phyloP scores from a whole-genome alignment of 2,329 filamentous ascomycete species.

The Fonsecaea pugnacius region DNA sequence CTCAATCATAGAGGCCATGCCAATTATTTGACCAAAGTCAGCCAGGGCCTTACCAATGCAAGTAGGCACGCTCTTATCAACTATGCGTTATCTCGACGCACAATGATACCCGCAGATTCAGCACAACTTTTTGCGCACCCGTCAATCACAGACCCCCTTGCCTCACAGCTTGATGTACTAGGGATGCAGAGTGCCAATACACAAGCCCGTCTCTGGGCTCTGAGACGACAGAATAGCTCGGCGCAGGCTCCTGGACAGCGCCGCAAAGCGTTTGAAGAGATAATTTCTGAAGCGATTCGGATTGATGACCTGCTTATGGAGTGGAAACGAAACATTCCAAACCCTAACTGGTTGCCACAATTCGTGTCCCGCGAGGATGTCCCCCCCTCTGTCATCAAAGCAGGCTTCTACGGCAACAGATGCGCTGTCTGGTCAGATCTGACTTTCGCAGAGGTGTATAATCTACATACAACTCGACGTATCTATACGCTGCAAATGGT shows the following conservation, averaged over 20 bases:
- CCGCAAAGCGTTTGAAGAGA: slow-evolving; percentile 14
- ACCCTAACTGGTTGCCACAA: slow-evolving; percentile 27
- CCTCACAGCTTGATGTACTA: slow-evolving; percentile 29
- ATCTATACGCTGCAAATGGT: slow-evolving; percentile 35
- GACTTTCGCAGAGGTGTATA: slow-evolving; percentile 22
- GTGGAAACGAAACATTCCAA: slow-evolving; percentile 32
- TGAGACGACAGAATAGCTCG: slow-evolving; percentile 7
- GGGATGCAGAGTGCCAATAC: slow-evolving; percentile 22
- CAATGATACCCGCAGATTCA: slow-evolving; percentile 25
- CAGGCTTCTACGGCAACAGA: slow-evolving; percentile 34
- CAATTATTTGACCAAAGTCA: slow-evolving; percentile 27
- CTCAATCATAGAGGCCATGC: slow-evolving; percentile 29
- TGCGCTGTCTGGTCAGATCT: slow-evolving; percentile 36
- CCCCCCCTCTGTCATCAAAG: slow-evolving; percentile 29
- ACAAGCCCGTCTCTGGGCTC: slow-evolving; percentile 27
- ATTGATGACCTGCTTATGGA: slow-evolving; percentile 26
- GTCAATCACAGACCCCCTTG: slow-evolving; percentile 18
- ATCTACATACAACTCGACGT: slow-evolving; percentile 27
- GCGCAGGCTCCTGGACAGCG: not conserved
- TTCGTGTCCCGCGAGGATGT: slow-evolving; percentile 32
- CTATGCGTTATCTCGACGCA: slow-evolving; percentile 26
- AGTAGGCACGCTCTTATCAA: slow-evolving; percentile 30
- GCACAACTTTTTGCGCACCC: slow-evolving; percentile 30
- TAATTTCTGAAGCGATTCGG: slow-evolving; percentile 30
- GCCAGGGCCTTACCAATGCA: slow-evolving; percentile 26